A percentile compares a stretch with the other conserved stretches of the same genome.
Conservation (phyloP, 306 rosid species). For the Abrus precatorius region DNA sequence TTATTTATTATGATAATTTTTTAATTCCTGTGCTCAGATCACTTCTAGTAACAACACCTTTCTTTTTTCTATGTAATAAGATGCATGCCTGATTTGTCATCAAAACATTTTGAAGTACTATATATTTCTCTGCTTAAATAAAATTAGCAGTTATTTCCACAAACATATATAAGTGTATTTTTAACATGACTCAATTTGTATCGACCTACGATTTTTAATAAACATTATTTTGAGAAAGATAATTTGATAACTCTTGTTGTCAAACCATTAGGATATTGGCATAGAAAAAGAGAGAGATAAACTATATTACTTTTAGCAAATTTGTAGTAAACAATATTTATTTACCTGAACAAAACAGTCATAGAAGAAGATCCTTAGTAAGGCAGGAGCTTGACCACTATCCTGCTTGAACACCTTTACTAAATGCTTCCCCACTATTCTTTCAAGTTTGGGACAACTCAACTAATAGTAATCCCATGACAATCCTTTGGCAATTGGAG, state of each 20-base stretch:
- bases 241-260: neutral
- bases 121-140: too few relatives aligned
- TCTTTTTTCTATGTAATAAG: too few relatives aligned
- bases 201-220: neutral
- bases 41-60: too few relatives aligned
- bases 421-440: conserved; percentile 54
- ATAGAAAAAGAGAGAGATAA: neutral
- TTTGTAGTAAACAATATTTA: neutral
- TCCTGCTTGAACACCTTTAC: conserved; percentile 52
- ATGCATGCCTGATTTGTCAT: neutral
- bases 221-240: neutral
- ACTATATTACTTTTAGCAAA: neutral
- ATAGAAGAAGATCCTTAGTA: conserved; percentile 67
- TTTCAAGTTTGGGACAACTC: conserved; percentile 58
- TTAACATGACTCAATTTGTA: neutral
- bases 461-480: conserved; percentile 9
- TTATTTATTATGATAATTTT: too few relatives aligned
- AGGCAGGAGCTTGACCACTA: conserved; percentile 65
- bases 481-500: conserved; percentile 29
- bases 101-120: neutral
- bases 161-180: too few relatives aligned
- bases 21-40: too few relatives aligned
- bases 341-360: conserved; percentile 72
- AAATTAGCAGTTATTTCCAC: too few relatives aligned
- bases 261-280: neutral